Evolutionary conservation across 1,139 yeast genomes (phyloP), one percentile per base, ranked within the genome.

Genomic region (Yamadazyma aaseri): DNA sequence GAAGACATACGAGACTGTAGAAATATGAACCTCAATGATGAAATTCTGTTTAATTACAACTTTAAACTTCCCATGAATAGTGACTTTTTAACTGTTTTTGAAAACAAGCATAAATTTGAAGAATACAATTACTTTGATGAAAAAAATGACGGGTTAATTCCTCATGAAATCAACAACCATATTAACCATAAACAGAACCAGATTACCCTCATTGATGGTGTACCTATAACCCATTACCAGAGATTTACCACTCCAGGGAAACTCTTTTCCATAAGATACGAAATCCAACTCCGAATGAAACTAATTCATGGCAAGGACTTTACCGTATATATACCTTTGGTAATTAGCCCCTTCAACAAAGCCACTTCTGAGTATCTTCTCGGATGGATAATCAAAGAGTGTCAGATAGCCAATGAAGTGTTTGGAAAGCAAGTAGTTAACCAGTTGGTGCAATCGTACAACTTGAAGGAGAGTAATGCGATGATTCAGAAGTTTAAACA

Each of bases 341-440:
- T 73, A 0, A 65, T 80, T 0, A 62, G 81, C 32, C 80, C 82
- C 1, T 73, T 58, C 55, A 77, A 79, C 53, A 59, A 69, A 35
- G 48, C 37, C 14, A 67, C 63, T 50, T 71, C 74, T 36, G 69
- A 56, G 36, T 67, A 65, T 47, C 53, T 71, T 30, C 59, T 66
- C 45, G 66, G 55, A 50, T 78, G 76, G 73, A 76, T 80, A n/a
- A 51, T 67, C 44, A 62, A 64, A 32, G 83, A 79, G 50, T 72
- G 76, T 41, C 74, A 70, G 26, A 41, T 58, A 18, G 75, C 81
- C 2, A 50, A 56, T 17, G 46, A 47, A 4, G 46, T 39, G 17
- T 70, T 66, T 45, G 75, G 76, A 13, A 54, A 53, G 14, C 61
- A 58, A 7, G 34, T 55, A 17, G 49, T 66, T 5, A 51, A 55